Base-by-base conservation (phyloP, 352 stramenopile species). In the Phytophthora kernoviae region DNA sequence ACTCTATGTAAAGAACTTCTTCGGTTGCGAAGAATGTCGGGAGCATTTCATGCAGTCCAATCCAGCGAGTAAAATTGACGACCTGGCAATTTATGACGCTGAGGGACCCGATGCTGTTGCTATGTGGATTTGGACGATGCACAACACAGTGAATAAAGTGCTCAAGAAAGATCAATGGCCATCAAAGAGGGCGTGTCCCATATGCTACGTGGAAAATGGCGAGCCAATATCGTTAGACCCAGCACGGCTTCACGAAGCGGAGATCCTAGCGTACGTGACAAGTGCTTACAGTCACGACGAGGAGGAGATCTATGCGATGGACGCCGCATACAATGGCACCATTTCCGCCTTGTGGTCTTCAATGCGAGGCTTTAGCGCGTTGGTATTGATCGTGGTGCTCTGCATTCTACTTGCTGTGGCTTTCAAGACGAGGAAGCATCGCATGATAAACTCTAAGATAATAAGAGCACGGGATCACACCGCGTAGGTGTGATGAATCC, bases 91-190 rank as follows among this genome's bases (percentile, higher is more conserved):
- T 6, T 60, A 58, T 18, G 81, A 92, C 39, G 22, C 26, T 14
- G 50, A 77, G 0, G 80, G 78, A 0, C 63, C 73, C 9, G 47
- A 75, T 26, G 73, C 78, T 42, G 65, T 91, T 4, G 52, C 74
- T 8, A 47, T 94, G 36, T 93, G 87, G 84, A 75, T 96, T 40
- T 94, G 86, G 80, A 70, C 68, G 24, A 91, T 92, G 83, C 87
- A 96, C 73, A 93, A 92, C 62, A 82, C 73, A 6, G 84, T 96
- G 17, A 96, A 94, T 64, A 84, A 83, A 34, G 63, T 81, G 24
- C 78, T 81, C n/a, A 76, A 85, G 57, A 89, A 93, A 36, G 60
- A 49, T 0, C 76, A 85, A 49, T 95, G 83, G 81, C 86, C 86
- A 20, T 75, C 72, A 3, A 68, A 80, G 51, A 63, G 46, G 27